phyloP scores from a whole-genome alignment of 1,139 yeast species.

The Suhomyces bribrorum region DNA sequence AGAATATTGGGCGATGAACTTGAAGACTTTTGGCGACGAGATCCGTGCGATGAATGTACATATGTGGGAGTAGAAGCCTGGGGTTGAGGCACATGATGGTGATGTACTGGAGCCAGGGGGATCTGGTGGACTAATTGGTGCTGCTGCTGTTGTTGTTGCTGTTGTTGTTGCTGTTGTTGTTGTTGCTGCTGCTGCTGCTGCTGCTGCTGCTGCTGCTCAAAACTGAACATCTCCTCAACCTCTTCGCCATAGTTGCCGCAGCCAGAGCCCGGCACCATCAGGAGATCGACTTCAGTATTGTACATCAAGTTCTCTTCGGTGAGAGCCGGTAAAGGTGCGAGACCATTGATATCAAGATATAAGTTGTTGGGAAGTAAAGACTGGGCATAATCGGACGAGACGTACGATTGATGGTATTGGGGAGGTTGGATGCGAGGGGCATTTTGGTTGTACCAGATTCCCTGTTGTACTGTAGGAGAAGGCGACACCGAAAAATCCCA shows the following conservation, averaged over 20 bases:
- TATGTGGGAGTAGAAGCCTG: constrained; percentile 1
- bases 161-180: constrained; percentile 10
- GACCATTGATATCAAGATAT: constrained; percentile 12
- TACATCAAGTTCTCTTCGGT: constrained; percentile 24
- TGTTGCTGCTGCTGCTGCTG: constrained; percentile 18
- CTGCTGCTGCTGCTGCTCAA: constrained; percentile 25
- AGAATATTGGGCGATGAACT: constrained; percentile 2
- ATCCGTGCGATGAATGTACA: neutral
- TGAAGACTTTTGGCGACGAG: constrained; percentile 6
- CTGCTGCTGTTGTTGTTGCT: constrained; percentile 4
- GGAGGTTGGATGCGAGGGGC: neutral
- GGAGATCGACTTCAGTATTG: constrained; percentile 7
- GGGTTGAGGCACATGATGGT: constrained; percentile 1
- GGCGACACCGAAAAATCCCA: constrained; percentile 7
- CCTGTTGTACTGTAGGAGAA: neutral
- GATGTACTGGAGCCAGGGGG: constrained; percentile 5
- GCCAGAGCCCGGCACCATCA: neutral
- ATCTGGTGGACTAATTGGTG: constrained; percentile 5
- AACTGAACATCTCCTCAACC: constrained; percentile 27
- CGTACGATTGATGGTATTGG: constrained; percentile 1
- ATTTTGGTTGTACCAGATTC: constrained; percentile 2
- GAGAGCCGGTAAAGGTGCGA: constrained; percentile 19
- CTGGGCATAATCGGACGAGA: constrained; percentile 19
- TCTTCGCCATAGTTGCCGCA: constrained; percentile 9
- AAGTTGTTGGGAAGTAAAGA: constrained; percentile 23